A percentile compares a stretch with the other conserved stretches of the same genome.
phyloP scores from a whole-genome alignment of 345 rosid species.

The Ceriops decandra region DNA sequence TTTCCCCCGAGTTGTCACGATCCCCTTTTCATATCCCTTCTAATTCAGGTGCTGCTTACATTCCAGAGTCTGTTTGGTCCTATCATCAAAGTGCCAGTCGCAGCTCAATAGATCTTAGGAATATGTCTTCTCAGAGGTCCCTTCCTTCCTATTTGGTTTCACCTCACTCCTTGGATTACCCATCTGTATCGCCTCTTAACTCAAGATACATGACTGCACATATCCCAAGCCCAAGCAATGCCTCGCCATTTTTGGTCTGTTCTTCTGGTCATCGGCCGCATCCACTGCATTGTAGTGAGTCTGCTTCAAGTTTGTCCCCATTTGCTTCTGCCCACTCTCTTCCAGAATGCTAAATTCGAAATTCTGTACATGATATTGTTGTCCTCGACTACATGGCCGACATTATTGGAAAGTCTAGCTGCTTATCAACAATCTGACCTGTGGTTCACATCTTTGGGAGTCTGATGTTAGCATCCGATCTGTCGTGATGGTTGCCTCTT shows the following conservation, averaged over 20 bases:
- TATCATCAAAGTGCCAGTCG: constrained; percentile 44
- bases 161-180: constrained; percentile 72
- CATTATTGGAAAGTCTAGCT: constrained; percentile 5
- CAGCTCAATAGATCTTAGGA: constrained; percentile 67
- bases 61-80: constrained; percentile 58
- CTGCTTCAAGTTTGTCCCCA: constrained; percentile 87
- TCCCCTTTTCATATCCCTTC: constrained; percentile 25
- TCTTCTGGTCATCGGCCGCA: constrained; percentile 52
- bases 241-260: constrained; percentile 46
- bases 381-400: not conserved
- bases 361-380: not conserved
- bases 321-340: constrained; percentile 85
- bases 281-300: constrained; percentile 64
- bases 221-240: constrained; percentile 67
- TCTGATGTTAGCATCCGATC: not conserved
- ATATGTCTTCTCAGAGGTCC: constrained; percentile 67
- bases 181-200: constrained; percentile 62
- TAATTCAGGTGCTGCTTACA: constrained; percentile 45
- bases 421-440: not conserved
- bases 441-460: not conserved
- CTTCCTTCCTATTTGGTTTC: constrained; percentile 58
- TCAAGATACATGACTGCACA: constrained; percentile 64
- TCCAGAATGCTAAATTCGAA: constrained; percentile 46
- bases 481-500: not conserved
- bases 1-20: constrained; percentile 37